These are phyloP conservation scores for Paraphaeosphaeria minitans DNA, from an alignment of 2,329 filamentous ascomycete species.

Conservation along the genomic window DNA sequence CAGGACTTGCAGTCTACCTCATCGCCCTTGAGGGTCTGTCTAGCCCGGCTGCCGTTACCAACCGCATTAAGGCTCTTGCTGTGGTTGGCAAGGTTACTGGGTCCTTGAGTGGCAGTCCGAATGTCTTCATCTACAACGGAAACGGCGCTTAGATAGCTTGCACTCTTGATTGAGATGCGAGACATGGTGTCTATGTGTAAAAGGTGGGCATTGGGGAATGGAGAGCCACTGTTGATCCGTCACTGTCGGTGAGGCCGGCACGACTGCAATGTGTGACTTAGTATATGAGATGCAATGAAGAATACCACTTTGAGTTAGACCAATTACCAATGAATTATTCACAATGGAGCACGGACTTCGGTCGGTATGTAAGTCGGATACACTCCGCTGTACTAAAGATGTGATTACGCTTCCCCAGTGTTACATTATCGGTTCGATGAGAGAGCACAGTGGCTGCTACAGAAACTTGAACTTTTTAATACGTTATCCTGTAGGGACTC, in stretches of 20 bases:
- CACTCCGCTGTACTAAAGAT: no score
- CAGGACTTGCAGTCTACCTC: slow-evolving; percentile 69
- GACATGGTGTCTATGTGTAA: not conserved
- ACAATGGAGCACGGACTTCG: no score
- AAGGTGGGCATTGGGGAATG: not conserved
- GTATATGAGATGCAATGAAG: not conserved
- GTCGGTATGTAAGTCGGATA: no score
- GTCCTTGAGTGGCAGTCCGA: slow-evolving; percentile 21
- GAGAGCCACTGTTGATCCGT: not conserved
- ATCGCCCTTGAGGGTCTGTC: slow-evolving; percentile 54
- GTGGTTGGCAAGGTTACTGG: slow-evolving; percentile 12
- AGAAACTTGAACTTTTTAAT: no score
- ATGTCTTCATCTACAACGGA: slow-evolving; percentile 26
- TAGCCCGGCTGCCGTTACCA: slow-evolving; percentile 20
- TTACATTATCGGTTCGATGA: no score
- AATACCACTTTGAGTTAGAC: not conserved
- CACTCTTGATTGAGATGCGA: slow-evolving; percentile 2
- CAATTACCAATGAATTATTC: not conserved
- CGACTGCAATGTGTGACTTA: not conserved
- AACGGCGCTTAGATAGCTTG: slow-evolving; percentile 22
- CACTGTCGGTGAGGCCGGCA: not conserved
- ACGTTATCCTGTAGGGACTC: no score
- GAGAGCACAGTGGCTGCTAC: no score
- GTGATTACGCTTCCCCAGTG: no score
- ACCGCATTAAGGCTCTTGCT: slow-evolving; percentile 23